Evolutionary conservation across 768 basidiomycete genomes (phyloP).

Genomic region (Steccherinum ochraceum): DNA sequence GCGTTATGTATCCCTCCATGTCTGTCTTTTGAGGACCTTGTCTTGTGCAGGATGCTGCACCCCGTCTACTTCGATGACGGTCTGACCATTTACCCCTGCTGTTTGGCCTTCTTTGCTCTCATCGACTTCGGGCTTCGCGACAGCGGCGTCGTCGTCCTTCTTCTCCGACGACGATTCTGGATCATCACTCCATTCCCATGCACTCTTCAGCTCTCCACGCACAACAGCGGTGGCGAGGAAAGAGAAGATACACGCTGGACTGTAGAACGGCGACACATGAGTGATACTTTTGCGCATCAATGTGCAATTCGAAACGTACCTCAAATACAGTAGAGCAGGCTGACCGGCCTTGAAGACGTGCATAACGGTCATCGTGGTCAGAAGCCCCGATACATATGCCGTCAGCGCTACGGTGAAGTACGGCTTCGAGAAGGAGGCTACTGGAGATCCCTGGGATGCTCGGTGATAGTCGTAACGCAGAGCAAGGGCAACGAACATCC

Average conservation of each 20-base stretch:
- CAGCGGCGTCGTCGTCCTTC: not conserved
- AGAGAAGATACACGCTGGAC: constrained; percentile 72
- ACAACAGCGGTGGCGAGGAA: constrained; percentile 52
- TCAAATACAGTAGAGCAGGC: constrained; percentile 89
- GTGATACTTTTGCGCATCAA: not conserved
- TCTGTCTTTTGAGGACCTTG: not conserved
- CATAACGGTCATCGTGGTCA: constrained; percentile 80
- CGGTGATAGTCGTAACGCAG: constrained; percentile 76
- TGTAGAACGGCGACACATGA: constrained; percentile 19
- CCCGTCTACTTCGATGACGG: not conserved
- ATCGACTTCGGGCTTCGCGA: not conserved
- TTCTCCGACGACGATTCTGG: constrained; percentile 16
- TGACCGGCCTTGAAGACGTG: constrained; percentile 72
- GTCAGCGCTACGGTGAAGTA: constrained; percentile 68
- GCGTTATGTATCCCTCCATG: no score
- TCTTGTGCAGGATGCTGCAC: not conserved
- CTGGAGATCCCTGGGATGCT: constrained; percentile 20
- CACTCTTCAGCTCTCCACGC: constrained; percentile 63
- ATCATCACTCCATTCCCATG: constrained; percentile 71
- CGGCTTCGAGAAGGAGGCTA: constrained; percentile 47
- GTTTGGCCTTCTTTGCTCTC: not conserved
- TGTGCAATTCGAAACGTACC: constrained; percentile 37
- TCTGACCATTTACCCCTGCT: not conserved
- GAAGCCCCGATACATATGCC: constrained; percentile 72
- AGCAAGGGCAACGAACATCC: constrained; percentile 73